phyloP scores from a whole-genome alignment of 106 monocot species.

The Iris macrosiphon region DNA sequence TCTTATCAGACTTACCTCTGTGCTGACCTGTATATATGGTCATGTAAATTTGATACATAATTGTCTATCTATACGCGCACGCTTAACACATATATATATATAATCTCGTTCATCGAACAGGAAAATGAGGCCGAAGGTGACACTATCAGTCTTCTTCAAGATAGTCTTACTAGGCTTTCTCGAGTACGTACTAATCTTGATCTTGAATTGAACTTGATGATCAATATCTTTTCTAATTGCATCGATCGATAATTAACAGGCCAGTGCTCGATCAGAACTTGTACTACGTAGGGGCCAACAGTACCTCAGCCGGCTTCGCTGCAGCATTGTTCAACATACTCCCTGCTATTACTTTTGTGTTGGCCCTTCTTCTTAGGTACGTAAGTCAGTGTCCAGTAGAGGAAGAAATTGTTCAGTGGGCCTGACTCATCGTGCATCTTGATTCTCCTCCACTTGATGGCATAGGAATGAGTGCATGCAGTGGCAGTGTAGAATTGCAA shows the following conservation, averaged over 20 bases:
- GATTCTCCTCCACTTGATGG: no score
- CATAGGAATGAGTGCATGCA: no score
- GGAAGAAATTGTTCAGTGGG: no score
- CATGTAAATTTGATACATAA: no score
- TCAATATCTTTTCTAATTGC: background rate
- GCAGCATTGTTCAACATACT: conserved; percentile 65
- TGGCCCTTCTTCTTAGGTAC: conserved; percentile 58
- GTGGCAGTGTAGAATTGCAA: no score
- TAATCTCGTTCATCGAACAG: conserved; percentile 12
- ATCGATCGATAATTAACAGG: conserved; percentile 18
- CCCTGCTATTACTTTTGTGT: conserved; percentile 70
- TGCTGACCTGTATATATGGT: no score
- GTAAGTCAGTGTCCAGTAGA: no score
- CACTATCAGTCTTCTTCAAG: conserved; percentile 44
- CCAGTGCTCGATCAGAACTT: conserved; percentile 86
- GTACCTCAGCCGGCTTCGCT: conserved; percentile 62
- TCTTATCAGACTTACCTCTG: no score
- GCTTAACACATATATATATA: background rate
- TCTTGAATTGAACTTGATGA: background rate
- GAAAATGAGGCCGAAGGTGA: conserved; percentile 63
- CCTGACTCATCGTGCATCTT: no score
- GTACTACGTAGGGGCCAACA: conserved; percentile 71
- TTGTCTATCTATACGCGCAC: no score
- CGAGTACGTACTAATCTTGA: conserved; percentile 35
- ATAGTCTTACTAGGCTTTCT: conserved; percentile 51